phyloP scores from a whole-genome alignment of 2,329 filamentous ascomycete genomes.

The Fusarium miscanthi region DNA sequence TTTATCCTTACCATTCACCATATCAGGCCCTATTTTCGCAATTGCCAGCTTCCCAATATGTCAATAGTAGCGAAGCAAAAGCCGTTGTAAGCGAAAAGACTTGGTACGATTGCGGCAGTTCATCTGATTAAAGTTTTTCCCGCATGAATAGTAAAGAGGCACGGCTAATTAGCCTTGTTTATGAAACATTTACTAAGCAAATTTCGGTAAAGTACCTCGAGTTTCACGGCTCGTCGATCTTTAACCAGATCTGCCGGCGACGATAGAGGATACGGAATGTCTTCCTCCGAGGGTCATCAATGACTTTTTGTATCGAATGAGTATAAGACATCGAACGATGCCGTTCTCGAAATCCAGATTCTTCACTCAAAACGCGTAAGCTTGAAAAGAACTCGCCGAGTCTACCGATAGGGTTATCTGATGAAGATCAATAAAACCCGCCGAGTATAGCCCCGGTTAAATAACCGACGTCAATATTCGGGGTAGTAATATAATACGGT shows the following conservation, averaged over 20 bases:
- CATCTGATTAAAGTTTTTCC: background rate
- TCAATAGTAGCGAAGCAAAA: background rate
- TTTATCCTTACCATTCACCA: background rate
- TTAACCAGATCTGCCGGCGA: background rate
- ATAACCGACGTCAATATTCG: background rate
- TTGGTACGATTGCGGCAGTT: background rate
- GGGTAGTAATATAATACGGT: background rate
- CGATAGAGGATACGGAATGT: background rate
- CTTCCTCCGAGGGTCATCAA: background rate
- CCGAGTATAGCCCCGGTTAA: background rate
- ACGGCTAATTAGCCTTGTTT: background rate
- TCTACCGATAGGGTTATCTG: background rate
- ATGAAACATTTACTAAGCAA: slow-evolving; percentile 2
- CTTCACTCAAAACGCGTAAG: background rate
- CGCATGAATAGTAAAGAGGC: background rate
- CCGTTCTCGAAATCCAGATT: background rate
- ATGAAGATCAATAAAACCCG: background rate
- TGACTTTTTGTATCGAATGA: background rate
- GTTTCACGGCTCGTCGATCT: background rate
- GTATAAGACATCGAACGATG: slow-evolving; percentile 1
- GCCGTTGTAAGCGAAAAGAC: background rate
- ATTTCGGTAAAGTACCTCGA: background rate
- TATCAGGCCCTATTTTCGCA: background rate
- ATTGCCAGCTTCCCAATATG: background rate
- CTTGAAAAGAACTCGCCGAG: background rate